Percentiles rank a stretch among this genome's conserved stretches.
These are phyloP conservation scores for Wickerhamomyces sydowiorum DNA, from an alignment of 805 yeast species.

Conservation along the genomic window DNA sequence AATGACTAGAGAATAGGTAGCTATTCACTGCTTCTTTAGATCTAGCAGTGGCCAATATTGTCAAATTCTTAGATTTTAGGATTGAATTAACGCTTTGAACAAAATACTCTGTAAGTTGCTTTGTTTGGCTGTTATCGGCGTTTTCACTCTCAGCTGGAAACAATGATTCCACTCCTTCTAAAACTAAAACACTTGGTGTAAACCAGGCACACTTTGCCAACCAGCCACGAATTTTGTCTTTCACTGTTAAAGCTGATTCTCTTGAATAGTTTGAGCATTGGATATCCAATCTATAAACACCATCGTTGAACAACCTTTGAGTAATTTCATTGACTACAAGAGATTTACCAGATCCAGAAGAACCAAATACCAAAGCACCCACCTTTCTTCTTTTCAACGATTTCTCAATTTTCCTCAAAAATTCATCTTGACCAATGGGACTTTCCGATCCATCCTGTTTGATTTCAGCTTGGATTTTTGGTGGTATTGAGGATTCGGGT, in stretches of 20 bases:
- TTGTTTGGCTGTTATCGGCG: slow-evolving; percentile 53
- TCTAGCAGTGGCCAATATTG: slow-evolving; percentile 56
- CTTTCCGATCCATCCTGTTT: slow-evolving; percentile 3
- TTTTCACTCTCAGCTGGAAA: slow-evolving; percentile 57
- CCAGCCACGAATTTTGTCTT: slow-evolving; percentile 39
- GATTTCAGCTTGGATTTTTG: neutral
- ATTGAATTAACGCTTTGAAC: slow-evolving; percentile 39
- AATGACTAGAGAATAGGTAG: slow-evolving; percentile 57
- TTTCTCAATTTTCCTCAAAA: slow-evolving; percentile 33
- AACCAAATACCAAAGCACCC: slow-evolving; percentile 65
- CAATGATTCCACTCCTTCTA: slow-evolving; percentile 75
- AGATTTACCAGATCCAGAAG: slow-evolving; percentile 81
- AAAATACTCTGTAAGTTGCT: slow-evolving; percentile 61
- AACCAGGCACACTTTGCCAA: slow-evolving; percentile 62
- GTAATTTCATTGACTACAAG: slow-evolving; percentile 40
- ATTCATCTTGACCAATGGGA: slow-evolving; percentile 54
- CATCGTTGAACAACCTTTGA: slow-evolving; percentile 26
- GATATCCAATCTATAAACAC: slow-evolving; percentile 41
- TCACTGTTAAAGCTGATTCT: slow-evolving; percentile 43
- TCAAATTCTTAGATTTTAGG: slow-evolving; percentile 35
- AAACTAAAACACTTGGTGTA: slow-evolving; percentile 64
- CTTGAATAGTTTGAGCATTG: slow-evolving; percentile 54
- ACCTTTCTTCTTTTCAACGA: slow-evolving; percentile 38
- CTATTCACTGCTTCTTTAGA: slow-evolving; percentile 63
- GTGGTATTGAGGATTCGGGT: slow-evolving; percentile 16